Evolutionary conservation across 768 basidiomycete genomes (phyloP).

Genomic region (Cystobasidium tubakii): DNA sequence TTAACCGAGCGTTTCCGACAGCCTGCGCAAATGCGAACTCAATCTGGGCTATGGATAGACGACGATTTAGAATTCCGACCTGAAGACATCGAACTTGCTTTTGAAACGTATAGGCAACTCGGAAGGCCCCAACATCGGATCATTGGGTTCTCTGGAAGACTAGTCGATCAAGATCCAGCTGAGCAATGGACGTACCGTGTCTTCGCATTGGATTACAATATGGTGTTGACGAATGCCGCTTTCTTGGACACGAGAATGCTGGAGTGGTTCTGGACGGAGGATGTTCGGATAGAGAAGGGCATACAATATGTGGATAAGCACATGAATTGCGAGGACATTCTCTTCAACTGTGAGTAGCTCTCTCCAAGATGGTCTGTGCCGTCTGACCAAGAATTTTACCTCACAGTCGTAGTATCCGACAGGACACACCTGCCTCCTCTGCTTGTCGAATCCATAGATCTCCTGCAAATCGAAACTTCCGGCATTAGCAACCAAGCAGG

Average conservation of each 20-base stretch:
- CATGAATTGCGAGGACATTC: constrained; percentile 36
- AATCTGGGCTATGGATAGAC: constrained; percentile 27
- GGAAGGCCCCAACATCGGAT: constrained; percentile 25
- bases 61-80: constrained; percentile 22
- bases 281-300: constrained; percentile 17
- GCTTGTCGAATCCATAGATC: constrained; percentile 21
- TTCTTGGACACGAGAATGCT: constrained; percentile 34
- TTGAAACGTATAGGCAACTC: constrained; percentile 20
- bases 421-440: constrained; percentile 16
- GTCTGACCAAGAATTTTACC: not conserved
- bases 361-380: not conserved
- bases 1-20: constrained; percentile 26
- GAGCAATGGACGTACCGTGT: constrained; percentile 11
- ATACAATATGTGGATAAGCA: constrained; percentile 25
- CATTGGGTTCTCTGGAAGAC: constrained; percentile 11
- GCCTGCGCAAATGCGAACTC: constrained; percentile 19
- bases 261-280: constrained; percentile 33
- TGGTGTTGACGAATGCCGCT: constrained; percentile 28
- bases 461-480: not conserved
- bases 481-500: constrained; percentile 34
- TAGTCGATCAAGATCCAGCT: not conserved
- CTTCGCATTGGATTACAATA: constrained; percentile 2
- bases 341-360: constrained; percentile 27
- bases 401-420: constrained; percentile 28
- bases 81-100: constrained; percentile 25